These are phyloP conservation scores for Ephemerocybe angulata DNA, from an alignment of 768 basidiomycete genomes.

Conservation along the genomic window DNA sequence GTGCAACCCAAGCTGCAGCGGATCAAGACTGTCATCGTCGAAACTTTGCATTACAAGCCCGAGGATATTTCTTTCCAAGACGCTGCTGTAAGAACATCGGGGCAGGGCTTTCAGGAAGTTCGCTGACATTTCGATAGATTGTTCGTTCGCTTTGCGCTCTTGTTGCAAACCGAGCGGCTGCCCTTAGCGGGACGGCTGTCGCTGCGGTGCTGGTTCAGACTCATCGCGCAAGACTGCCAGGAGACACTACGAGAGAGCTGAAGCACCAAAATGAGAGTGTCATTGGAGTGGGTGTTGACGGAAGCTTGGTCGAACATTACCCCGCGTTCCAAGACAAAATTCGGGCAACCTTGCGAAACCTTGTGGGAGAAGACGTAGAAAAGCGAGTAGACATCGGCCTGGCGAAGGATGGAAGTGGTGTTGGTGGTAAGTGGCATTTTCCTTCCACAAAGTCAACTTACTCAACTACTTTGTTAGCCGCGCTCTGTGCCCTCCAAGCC, in stretches of 20 bases:
- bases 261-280: conserved; percentile 37
- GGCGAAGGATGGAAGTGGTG: conserved; percentile 97
- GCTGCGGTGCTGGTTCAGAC: conserved; percentile 86
- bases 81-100: conserved; percentile 47
- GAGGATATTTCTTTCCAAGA: conserved; percentile 55
- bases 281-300: conserved; percentile 87
- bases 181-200: conserved; percentile 82
- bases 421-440: conserved; percentile 71
- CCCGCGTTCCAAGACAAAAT: conserved; percentile 78
- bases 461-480: conserved; percentile 48
- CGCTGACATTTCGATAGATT: conserved; percentile 38
- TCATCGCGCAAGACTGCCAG: conserved; percentile 52
- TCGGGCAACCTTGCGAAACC: conserved; percentile 63
- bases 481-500: conserved; percentile 82
- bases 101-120: not conserved
- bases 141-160: conserved; percentile 77
- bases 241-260: conserved; percentile 24
- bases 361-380: conserved; percentile 83
- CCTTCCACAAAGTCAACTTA: not conserved
- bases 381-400: conserved; percentile 79
- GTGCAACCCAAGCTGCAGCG: conserved; percentile 42
- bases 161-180: conserved; percentile 79
- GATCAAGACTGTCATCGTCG: conserved; percentile 58
- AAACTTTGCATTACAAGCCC: conserved; percentile 55
- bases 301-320: conserved; percentile 91